phyloP scores from a whole-genome alignment of 345 rosid species.

The Dipteronia dyeriana region DNA sequence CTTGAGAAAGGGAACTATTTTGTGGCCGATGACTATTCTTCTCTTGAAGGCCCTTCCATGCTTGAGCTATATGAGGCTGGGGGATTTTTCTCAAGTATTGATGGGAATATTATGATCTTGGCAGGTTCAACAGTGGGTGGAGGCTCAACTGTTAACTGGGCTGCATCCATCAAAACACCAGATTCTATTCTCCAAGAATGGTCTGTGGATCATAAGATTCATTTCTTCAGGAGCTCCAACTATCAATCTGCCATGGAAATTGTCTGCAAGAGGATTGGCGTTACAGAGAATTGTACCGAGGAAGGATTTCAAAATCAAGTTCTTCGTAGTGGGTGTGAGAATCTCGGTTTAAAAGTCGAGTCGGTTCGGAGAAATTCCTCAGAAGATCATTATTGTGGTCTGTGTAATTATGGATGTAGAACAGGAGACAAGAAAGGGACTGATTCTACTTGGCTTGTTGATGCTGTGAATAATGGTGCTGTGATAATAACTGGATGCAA shows the following conservation, averaged over 20 bases:
- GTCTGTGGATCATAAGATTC: constrained; percentile 46
- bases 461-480: constrained; percentile 57
- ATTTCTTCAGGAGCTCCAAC: constrained; percentile 38
- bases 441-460: constrained; percentile 63
- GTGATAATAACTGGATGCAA: constrained; percentile 58
- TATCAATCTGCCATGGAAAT: constrained; percentile 56
- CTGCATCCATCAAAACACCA: constrained; percentile 56
- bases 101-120: constrained; percentile 45
- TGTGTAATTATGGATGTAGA: constrained; percentile 61
- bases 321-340: constrained; percentile 66
- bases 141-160: constrained; percentile 71
- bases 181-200: constrained; percentile 55
- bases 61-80: constrained; percentile 51
- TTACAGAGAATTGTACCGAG: constrained; percentile 38
- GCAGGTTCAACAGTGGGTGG: constrained; percentile 74
- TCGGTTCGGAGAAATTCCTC: constrained; percentile 51
- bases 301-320: constrained; percentile 74
- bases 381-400: constrained; percentile 59
- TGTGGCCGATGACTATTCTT: constrained; percentile 48
- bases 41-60: constrained; percentile 68
- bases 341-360: constrained; percentile 54
- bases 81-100: constrained; percentile 41
- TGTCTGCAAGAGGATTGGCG: constrained; percentile 52
- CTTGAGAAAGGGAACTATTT: constrained; percentile 76
- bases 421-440: constrained; percentile 67